phyloP scores from a whole-genome alignment of 164 flowering plant genomes.

The Echeveria elegans region DNA sequence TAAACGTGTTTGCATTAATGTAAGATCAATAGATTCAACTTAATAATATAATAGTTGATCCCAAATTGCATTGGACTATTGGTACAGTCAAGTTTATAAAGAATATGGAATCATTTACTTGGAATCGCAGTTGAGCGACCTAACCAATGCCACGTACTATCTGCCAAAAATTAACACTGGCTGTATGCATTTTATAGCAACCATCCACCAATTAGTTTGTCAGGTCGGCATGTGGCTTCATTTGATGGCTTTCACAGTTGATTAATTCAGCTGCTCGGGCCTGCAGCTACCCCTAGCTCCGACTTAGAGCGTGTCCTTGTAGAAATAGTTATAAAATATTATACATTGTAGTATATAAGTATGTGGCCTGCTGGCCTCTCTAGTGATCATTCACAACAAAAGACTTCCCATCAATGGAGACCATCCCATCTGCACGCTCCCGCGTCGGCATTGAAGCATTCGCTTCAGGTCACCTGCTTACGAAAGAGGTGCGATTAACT shows the following conservation, averaged over 20 bases:
- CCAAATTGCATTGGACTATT: no score
- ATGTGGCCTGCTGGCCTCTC: background rate
- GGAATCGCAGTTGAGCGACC: no score
- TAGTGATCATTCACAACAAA: background rate
- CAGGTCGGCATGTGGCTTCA: slow-evolving; percentile 1
- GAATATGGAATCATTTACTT: no score
- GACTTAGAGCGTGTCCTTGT: no score
- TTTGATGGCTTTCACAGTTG: background rate
- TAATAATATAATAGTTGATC: no score
- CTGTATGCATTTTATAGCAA: background rate
- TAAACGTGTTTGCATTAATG: no score
- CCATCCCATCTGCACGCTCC: background rate
- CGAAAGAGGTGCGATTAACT: background rate
- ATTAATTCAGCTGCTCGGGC: background rate
- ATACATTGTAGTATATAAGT: background rate
- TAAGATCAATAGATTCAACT: no score
- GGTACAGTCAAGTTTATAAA: no score
- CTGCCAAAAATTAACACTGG: background rate
- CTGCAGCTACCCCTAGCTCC: background rate
- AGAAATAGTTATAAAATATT: background rate
- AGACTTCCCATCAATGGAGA: background rate
- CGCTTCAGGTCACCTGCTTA: background rate
- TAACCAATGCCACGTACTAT: background rate
- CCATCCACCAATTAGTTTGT: background rate
- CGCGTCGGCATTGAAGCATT: background rate